These are phyloP conservation scores for Penicillium sp. DNA, from an alignment of 2,329 filamentous ascomycete species.

Conservation along the genomic window DNA sequence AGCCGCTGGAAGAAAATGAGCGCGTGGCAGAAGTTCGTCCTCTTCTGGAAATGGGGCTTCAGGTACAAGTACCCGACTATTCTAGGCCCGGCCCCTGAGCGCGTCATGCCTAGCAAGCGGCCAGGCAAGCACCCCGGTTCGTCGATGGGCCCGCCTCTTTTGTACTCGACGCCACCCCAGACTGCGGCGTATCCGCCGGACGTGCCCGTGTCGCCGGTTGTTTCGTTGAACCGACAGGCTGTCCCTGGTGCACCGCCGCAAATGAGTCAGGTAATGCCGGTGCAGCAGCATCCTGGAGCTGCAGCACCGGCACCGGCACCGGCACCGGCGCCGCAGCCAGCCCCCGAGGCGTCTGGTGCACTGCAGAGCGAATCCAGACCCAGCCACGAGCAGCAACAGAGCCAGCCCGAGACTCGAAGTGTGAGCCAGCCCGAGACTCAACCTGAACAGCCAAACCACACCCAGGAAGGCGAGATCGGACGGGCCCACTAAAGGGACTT, in stretches of 20 bases:
- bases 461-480: slow-evolving; percentile 13
- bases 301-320: background rate
- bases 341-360: slow-evolving; percentile 8
- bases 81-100: slow-evolving; percentile 29
- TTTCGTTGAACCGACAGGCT: background rate
- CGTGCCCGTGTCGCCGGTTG: background rate
- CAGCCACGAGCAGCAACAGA: background rate
- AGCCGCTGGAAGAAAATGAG: slow-evolving; percentile 30
- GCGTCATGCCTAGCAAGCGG: slow-evolving; percentile 23
- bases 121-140: slow-evolving; percentile 22
- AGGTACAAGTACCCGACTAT: slow-evolving; percentile 31
- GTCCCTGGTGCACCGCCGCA: slow-evolving; percentile 6
- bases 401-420: background rate
- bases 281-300: background rate
- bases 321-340: background rate
- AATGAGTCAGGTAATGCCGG: slow-evolving; percentile 1
- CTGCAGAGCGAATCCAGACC: background rate
- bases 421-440: background rate
- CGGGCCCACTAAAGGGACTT: slow-evolving; percentile 7
- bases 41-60: slow-evolving; percentile 36
- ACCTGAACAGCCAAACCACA: background rate
- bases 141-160: slow-evolving; percentile 5
- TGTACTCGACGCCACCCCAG: slow-evolving; percentile 10
- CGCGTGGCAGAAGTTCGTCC: slow-evolving; percentile 25
- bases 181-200: background rate